phyloP scores from a whole-genome alignment of 495 filamentous ascomycete genomes.

The Talaromyces ruber region DNA sequence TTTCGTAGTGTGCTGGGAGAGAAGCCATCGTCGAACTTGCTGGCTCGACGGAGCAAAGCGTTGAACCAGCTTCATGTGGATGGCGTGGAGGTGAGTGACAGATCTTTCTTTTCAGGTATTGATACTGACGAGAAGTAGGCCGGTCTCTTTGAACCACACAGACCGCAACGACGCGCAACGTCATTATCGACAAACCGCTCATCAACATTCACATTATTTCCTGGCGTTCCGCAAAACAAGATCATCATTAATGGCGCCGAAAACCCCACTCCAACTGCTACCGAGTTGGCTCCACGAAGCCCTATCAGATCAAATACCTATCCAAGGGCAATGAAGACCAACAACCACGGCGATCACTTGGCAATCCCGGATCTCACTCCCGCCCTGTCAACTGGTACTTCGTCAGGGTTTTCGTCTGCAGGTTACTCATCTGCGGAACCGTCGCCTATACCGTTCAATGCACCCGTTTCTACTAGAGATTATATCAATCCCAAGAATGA shows the following conservation, averaged over 20 bases:
- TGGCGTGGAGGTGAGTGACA: conserved; percentile 23
- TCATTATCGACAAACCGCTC: conserved; percentile 51
- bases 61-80: conserved; percentile 51
- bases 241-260: background rate
- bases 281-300: background rate
- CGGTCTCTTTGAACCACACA: conserved; percentile 8
- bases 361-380: conserved; percentile 3
- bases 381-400: conserved; percentile 1
- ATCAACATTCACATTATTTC: conserved; percentile 58
- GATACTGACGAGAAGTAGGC: background rate
- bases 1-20: conserved; percentile 64
- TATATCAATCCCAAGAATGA: conserved; percentile 7
- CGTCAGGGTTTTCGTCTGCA: background rate
- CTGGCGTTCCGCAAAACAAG: conserved; percentile 27
- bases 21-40: conserved; percentile 36
- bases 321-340: background rate
- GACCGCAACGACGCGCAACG: conserved; percentile 41
- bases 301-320: conserved; percentile 2
- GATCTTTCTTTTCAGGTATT: background rate
- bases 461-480: conserved; percentile 3
- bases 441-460: background rate
- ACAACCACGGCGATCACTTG: background rate
- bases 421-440: conserved; percentile 10
- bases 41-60: conserved; percentile 61
- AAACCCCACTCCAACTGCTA: background rate